Evolutionary conservation across 2,329 filamentous ascomycete species (phyloP).

Genomic region (Cryphonectria naterciae): DNA sequence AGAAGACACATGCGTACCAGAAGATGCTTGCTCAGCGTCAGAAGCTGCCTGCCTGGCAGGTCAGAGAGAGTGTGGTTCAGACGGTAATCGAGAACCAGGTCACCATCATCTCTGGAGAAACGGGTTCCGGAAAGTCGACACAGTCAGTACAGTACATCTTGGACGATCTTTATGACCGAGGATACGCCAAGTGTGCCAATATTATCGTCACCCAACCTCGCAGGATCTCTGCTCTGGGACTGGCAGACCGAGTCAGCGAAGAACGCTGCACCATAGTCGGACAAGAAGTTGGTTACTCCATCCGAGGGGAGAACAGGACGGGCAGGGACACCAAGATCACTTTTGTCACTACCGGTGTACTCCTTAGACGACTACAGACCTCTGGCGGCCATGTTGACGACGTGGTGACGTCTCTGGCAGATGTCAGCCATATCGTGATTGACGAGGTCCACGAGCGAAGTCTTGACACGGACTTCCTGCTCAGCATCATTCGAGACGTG

Average conservation of each 20-base stretch:
- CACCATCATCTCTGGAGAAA: slow-evolving; percentile 96
- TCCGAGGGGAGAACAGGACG: slow-evolving; percentile 84
- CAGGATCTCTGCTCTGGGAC: slow-evolving; percentile 88
- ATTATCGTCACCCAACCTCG: slow-evolving; percentile 96
- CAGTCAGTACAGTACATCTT: slow-evolving; percentile 96
- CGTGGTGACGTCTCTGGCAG: slow-evolving; percentile 78
- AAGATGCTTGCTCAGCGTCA: slow-evolving; percentile 76
- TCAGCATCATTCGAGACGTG: slow-evolving; percentile 85
- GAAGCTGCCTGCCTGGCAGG: slow-evolving; percentile 83
- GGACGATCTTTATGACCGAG: slow-evolving; percentile 81
- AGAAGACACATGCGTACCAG: slow-evolving; percentile 66
- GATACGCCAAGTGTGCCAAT: slow-evolving; percentile 77
- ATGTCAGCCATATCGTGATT: slow-evolving; percentile 92
- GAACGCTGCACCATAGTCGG: slow-evolving; percentile 83
- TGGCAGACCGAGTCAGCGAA: slow-evolving; percentile 92
- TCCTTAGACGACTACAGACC: slow-evolving; percentile 88
- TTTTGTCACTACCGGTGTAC: slow-evolving; percentile 93
- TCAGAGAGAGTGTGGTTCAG: slow-evolving; percentile 74
- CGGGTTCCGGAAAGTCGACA: slow-evolving; percentile 94
- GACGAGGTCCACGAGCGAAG: slow-evolving; percentile 97
- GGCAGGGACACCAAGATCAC: slow-evolving; percentile 81
- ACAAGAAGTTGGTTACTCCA: slow-evolving; percentile 87
- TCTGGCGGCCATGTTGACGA: slow-evolving; percentile 81
- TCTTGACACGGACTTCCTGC: slow-evolving; percentile 90
- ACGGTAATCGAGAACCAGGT: slow-evolving; percentile 81